Evolutionary conservation across 179 eudicot genomes (phyloP).

Genomic region (Spinacia oleracea): DNA sequence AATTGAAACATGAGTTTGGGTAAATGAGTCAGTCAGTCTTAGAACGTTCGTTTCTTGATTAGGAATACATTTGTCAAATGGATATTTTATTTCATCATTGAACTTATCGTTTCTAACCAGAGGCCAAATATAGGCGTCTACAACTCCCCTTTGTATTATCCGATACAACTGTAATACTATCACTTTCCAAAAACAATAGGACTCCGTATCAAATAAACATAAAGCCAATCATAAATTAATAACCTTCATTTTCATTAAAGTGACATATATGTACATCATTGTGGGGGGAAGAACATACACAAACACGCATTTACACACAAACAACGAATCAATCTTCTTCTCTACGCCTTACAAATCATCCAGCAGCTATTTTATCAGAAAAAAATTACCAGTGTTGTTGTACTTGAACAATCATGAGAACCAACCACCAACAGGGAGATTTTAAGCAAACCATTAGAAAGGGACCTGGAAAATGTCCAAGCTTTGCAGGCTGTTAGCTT

Average conservation of each 20-base stretch:
- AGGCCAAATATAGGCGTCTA: no score
- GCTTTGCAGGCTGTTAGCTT: not conserved
- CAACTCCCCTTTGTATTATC: no score
- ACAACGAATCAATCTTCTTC: not conserved
- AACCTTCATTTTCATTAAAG: not conserved
- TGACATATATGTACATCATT: conserved; percentile 4
- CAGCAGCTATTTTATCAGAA: not conserved
- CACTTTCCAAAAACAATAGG: not conserved
- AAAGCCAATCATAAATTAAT: not conserved
- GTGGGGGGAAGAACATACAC: not conserved
- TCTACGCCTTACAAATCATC: not conserved
- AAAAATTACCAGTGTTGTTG: not conserved
- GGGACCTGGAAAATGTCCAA: not conserved
- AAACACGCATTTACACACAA: not conserved
- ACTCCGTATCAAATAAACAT: no score
- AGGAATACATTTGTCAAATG: no score
- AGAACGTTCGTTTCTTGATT: no score
- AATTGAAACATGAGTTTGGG: no score
- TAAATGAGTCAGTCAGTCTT: no score
- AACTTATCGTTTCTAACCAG: no score
- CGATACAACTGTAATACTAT: not conserved
- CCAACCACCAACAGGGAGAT: not conserved
- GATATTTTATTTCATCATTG: no score
- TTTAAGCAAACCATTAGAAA: not conserved
- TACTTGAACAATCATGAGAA: not conserved